Percentiles rank a stretch among this genome's conserved stretches.
Conservation (phyloP, 2,329 filamentous ascomycete genomes). For the Blastomyces parvus region DNA sequence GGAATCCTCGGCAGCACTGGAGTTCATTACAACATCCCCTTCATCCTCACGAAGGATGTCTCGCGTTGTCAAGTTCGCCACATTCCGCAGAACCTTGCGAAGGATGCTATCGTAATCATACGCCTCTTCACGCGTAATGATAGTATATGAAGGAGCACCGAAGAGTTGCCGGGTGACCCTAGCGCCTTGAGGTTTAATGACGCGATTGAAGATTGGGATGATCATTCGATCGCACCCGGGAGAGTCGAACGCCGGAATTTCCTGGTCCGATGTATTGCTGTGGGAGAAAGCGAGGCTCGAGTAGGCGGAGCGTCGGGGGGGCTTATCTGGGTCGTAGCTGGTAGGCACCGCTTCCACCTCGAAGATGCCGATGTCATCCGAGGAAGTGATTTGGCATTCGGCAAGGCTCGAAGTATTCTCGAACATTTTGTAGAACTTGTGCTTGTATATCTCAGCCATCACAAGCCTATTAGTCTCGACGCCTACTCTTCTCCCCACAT, state of each 20-base stretch:
- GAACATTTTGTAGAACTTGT: slow-evolving; percentile 80
- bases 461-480: slow-evolving; percentile 54
- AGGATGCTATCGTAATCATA: slow-evolving; percentile 60
- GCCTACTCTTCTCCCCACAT: slow-evolving; percentile 45
- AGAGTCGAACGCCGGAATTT: slow-evolving; percentile 33
- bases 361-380: slow-evolving; percentile 59
- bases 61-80: slow-evolving; percentile 66
- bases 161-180: slow-evolving; percentile 29
- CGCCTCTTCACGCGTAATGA: slow-evolving; percentile 64
- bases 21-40: slow-evolving; percentile 41
- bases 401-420: slow-evolving; percentile 59
- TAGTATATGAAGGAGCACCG: slow-evolving; percentile 51
- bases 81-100: slow-evolving; percentile 67
- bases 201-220: slow-evolving; percentile 41
- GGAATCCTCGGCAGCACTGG: slow-evolving; percentile 46
- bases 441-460: slow-evolving; percentile 69
- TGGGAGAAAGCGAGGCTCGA: slow-evolving; percentile 23
- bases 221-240: slow-evolving; percentile 39
- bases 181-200: slow-evolving; percentile 21
- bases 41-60: slow-evolving; percentile 49
- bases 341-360: slow-evolving; percentile 73
- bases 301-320: slow-evolving; percentile 36
- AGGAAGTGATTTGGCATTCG: slow-evolving; percentile 56
- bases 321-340: slow-evolving; percentile 55
- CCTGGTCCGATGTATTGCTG: slow-evolving; percentile 29